Evolutionary conservation across 345 rosid species (phyloP).

Genomic region (Clarkia xantiana): DNA sequence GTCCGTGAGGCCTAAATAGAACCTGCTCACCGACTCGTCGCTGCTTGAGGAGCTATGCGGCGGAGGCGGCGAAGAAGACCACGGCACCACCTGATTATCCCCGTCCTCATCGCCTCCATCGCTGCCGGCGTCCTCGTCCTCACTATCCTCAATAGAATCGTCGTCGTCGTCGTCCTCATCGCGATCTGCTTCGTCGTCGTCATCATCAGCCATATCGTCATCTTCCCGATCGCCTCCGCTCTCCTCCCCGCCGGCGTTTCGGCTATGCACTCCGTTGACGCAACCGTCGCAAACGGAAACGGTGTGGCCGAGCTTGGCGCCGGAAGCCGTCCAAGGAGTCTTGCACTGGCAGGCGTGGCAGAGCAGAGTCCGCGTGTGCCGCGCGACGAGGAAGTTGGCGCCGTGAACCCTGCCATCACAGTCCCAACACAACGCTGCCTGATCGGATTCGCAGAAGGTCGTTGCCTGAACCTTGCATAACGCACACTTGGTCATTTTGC

Average conservation of each 20-base stretch:
- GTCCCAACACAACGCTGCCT: constrained; percentile 59
- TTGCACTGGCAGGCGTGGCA: constrained; percentile 35
- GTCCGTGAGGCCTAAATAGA: background rate
- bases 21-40: constrained; percentile 11
- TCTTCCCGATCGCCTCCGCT: constrained; percentile 9
- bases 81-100: constrained; percentile 51
- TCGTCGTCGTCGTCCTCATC: constrained; percentile 11
- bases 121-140: background rate
- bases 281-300: constrained; percentile 40
- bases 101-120: constrained; percentile 14
- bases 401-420: constrained; percentile 60
- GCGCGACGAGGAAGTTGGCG: constrained; percentile 66
- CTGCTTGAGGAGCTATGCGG: constrained; percentile 27
- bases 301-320: constrained; percentile 34
- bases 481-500: constrained; percentile 38
- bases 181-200: constrained; percentile 10
- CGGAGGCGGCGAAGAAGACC: constrained; percentile 29
- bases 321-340: constrained; percentile 57
- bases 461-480: constrained; percentile 41
- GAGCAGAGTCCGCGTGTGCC: constrained; percentile 42
- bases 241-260: constrained; percentile 8
- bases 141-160: constrained; percentile 2
- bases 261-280: constrained; percentile 6
- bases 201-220: constrained; percentile 10
- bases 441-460: constrained; percentile 53